Evolutionary conservation across 2,329 filamentous ascomycete genomes (phyloP).

Genomic region (Dothideomycetes sp.): DNA sequence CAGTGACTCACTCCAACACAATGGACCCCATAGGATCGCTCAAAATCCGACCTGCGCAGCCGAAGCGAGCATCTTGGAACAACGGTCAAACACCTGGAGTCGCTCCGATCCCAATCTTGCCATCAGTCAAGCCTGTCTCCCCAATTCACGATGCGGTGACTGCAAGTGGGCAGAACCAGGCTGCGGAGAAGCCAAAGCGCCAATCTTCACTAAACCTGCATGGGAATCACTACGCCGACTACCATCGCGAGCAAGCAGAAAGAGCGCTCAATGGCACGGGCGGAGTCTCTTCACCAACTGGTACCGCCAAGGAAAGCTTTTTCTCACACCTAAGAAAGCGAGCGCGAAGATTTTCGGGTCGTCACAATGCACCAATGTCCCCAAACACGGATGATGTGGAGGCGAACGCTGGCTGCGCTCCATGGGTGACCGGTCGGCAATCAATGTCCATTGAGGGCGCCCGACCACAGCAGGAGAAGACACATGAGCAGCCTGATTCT

Average conservation of each 20-base stretch:
- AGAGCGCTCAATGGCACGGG: constrained; percentile 74
- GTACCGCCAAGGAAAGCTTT: constrained; percentile 85
- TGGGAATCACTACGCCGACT: constrained; percentile 84
- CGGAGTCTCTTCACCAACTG: constrained; percentile 64
- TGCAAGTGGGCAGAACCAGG: constrained; percentile 49
- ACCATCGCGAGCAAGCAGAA: constrained; percentile 85
- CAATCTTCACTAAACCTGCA: constrained; percentile 87
- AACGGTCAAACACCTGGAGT: constrained; percentile 59
- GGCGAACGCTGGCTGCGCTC: constrained; percentile 81
- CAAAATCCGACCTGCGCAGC: constrained; percentile 47
- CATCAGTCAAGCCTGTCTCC: constrained; percentile 87
- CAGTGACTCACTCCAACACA: constrained; percentile 25
- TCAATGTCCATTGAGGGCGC: constrained; percentile 63
- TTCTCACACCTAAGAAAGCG: constrained; percentile 95
- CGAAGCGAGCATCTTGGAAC: constrained; percentile 88
- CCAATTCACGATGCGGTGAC: constrained; percentile 91
- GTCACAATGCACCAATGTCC: constrained; percentile 72
- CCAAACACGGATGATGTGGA: constrained; percentile 79
- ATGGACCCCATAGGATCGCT: constrained; percentile 31
- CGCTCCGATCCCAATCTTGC: constrained; percentile 90
- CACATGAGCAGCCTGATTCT: no score
- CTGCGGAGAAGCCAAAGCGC: constrained; percentile 65
- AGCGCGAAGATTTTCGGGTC: constrained; percentile 81
- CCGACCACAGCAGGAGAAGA: no score
- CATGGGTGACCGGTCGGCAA: constrained; percentile 72